Evolutionary conservation across 164 flowering plant species (phyloP).

Genomic region (Liriodendron chinense): DNA sequence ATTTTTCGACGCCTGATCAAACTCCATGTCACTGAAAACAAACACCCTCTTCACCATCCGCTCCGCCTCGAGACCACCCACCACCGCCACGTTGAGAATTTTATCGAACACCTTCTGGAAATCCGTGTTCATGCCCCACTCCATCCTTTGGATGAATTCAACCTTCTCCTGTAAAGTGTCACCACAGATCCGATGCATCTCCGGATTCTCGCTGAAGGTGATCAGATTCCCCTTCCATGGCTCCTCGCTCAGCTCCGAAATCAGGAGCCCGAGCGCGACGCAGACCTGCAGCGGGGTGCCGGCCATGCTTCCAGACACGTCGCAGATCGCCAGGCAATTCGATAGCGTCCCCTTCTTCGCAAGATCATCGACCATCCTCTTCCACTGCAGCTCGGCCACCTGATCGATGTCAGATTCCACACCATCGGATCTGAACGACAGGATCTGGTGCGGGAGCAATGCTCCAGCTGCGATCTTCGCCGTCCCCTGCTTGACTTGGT

Average conservation of each 20-base stretch:
- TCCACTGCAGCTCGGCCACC: conserved; percentile 56
- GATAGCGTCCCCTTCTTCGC: conserved; percentile 24
- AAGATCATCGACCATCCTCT: conserved; percentile 41
- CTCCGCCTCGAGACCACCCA: conserved; percentile 16
- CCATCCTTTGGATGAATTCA: conserved; percentile 19
- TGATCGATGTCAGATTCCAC: conserved; percentile 11
- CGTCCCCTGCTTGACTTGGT: conserved; percentile 32
- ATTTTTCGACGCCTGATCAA: conserved; percentile 38
- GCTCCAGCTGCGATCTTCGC: conserved; percentile 58
- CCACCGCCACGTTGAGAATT: conserved; percentile 20
- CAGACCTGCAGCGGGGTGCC: conserved; percentile 33
- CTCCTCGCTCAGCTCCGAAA: conserved; percentile 28
- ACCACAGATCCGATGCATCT: conserved; percentile 24
- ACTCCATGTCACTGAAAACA: conserved; percentile 72
- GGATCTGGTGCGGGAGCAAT: conserved; percentile 50
- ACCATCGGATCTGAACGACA: conserved; percentile 5
- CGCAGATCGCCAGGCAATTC: conserved; percentile 33
- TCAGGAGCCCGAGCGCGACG: conserved; percentile 27
- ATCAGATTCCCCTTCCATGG: conserved; percentile 39
- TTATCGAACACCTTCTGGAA: conserved; percentile 36
- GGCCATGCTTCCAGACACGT: conserved; percentile 30
- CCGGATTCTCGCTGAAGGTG: conserved; percentile 27
- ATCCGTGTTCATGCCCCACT: conserved; percentile 30
- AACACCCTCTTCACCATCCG: conserved; percentile 44
- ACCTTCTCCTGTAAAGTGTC: conserved; percentile 16